Evolutionary conservation across 345 rosid species (phyloP).

Genomic region (Eucalyptus caleyi): DNA sequence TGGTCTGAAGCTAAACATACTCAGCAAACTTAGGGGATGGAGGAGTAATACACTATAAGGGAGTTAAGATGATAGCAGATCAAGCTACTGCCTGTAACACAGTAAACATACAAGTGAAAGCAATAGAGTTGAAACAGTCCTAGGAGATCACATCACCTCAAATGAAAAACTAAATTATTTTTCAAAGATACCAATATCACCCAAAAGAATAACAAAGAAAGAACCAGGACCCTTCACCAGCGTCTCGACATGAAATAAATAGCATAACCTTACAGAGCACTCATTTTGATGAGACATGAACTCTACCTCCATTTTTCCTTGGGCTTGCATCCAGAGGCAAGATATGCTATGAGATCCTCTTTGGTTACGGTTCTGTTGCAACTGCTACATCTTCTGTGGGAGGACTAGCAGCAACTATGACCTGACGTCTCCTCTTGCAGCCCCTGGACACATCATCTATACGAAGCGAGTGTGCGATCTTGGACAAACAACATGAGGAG

Average conservation of each 20-base stretch:
- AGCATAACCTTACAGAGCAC: background rate
- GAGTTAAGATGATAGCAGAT: background rate
- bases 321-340: conserved; percentile 94
- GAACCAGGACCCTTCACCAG: background rate
- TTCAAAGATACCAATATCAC: background rate
- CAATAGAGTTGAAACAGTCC: background rate
- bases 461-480: background rate
- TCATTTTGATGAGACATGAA: background rate
- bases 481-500: background rate
- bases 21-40: background rate
- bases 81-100: background rate
- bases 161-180: background rate
- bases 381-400: conserved; percentile 78
- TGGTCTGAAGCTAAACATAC: background rate
- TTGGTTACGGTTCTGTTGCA: conserved; percentile 72
- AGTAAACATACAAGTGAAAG: background rate
- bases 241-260: background rate
- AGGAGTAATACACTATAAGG: background rate
- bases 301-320: conserved; percentile 89
- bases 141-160: background rate
- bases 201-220: background rate
- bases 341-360: conserved; percentile 83
- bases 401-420: conserved; percentile 83
- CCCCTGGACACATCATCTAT: conserved; percentile 7
- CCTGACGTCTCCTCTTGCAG: conserved; percentile 26